phyloP scores from a whole-genome alignment of 441 rosid species.

The Omphalea diandra region DNA sequence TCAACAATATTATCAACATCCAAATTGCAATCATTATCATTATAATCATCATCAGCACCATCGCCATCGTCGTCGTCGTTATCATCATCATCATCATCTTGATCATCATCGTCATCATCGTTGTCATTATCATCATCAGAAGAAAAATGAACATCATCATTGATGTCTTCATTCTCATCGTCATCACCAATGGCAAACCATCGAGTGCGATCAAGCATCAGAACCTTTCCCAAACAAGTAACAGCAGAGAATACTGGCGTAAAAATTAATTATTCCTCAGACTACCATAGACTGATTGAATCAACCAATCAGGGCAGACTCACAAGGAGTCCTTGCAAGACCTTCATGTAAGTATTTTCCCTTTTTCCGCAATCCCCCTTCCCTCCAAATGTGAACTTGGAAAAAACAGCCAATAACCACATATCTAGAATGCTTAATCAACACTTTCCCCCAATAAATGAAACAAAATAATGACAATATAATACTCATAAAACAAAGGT shows the following conservation, averaged over 20 bases:
- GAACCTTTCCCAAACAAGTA: slow-evolving; percentile 56
- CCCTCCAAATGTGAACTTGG: background rate
- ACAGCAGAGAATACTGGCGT: slow-evolving; percentile 40
- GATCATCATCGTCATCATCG: slow-evolving; percentile 21
- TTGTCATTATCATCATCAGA: no score
- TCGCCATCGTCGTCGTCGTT: slow-evolving; percentile 17
- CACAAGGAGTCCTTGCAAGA: background rate
- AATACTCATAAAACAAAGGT: no score
- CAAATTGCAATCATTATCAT: slow-evolving; percentile 8
- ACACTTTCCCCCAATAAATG: no score
- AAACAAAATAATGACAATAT: no score
- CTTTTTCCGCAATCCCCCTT: background rate
- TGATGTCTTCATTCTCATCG: no score
- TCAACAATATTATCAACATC: slow-evolving; percentile 22
- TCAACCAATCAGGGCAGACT: background rate
- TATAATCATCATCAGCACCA: slow-evolving; percentile 11
- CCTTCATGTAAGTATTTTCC: background rate
- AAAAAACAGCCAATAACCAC: no score
- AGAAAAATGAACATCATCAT: no score
- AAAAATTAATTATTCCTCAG: slow-evolving; percentile 11
- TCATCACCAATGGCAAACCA: slow-evolving; percentile 36
- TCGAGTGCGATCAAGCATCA: slow-evolving; percentile 24
- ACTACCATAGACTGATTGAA: background rate
- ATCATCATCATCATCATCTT: background rate
- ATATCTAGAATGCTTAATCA: no score